Evolutionary conservation across 2,329 filamentous ascomycete species (phyloP).

Genomic region (Aspergillus udagawae): DNA sequence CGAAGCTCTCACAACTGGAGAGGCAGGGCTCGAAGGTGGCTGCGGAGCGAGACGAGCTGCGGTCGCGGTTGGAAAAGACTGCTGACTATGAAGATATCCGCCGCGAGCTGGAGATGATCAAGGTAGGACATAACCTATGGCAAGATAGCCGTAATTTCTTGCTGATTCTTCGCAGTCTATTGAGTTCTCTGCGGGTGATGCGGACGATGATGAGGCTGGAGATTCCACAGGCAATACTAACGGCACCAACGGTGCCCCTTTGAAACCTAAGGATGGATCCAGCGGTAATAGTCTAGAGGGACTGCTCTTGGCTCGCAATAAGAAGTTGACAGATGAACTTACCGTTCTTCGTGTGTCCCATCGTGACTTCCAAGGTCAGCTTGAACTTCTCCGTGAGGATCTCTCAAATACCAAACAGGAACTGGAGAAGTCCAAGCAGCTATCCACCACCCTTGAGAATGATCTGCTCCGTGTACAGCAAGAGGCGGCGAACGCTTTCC

Average conservation of each 20-base stretch:
- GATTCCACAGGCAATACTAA: conserved; percentile 37
- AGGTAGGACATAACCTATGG: conserved; percentile 44
- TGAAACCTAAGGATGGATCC: conserved; percentile 55
- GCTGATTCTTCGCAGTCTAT: conserved; percentile 59
- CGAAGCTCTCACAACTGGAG: conserved; percentile 72
- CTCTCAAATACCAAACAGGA: conserved; percentile 79
- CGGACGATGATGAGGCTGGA: conserved; percentile 64
- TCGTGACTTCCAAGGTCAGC: conserved; percentile 77
- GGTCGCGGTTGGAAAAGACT: conserved; percentile 79
- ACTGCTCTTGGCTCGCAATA: conserved; percentile 86
- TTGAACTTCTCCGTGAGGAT: conserved; percentile 78
- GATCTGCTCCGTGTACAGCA: conserved; percentile 85
- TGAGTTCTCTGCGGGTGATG: conserved; percentile 88
- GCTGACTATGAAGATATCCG: conserved; percentile 95
- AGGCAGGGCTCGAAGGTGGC: conserved; percentile 70
- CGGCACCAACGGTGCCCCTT: conserved; percentile 45
- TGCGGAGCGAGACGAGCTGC: conserved; percentile 75
- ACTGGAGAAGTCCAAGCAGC: conserved; percentile 74
- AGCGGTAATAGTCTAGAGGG: conserved; percentile 75
- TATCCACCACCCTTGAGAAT: conserved; percentile 86
- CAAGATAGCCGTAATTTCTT: background rate
- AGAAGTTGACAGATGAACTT: conserved; percentile 91
- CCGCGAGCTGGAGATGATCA: conserved; percentile 91
- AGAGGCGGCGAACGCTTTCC: conserved; percentile 77
- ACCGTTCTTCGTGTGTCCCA: conserved; percentile 91